Conservation (phyloP, 345 rosid species). For the Kandelia obovata region DNA sequence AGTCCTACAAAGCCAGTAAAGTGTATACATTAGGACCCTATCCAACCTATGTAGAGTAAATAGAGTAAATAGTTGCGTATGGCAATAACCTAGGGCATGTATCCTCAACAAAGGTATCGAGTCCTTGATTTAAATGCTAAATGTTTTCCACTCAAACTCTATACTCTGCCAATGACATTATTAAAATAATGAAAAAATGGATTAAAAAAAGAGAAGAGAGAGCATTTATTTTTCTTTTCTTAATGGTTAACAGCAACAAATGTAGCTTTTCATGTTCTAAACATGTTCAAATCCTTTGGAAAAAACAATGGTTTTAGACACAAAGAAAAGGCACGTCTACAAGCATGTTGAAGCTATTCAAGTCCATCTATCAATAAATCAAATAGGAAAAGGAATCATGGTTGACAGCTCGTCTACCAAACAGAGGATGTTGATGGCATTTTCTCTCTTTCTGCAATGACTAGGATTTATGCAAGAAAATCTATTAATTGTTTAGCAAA, state of each 20-base stretch:
- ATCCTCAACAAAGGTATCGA: neutral
- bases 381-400: too few species aligned
- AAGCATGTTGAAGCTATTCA: conserved; percentile 1
- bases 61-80: too few species aligned
- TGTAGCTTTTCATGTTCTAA: neutral
- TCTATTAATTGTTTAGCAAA: neutral
- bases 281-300: neutral
- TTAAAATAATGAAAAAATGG: too few species aligned
- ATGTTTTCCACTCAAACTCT: neutral
- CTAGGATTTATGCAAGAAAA: neutral
- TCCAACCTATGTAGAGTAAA: neutral
- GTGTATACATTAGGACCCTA: neutral
- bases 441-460: neutral
- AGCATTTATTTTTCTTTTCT: neutral
- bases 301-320: neutral
- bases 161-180: too few species aligned
- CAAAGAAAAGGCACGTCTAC: neutral
- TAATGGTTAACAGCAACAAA: neutral
- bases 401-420: too few species aligned
- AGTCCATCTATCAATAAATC: neutral
- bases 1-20: neutral
- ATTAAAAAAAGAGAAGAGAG: too few species aligned
- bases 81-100: neutral
- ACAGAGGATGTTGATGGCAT: neutral
- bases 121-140: neutral